phyloP scores from a whole-genome alignment of 352 stramenopile genomes.

The Pythium plurisporium region DNA sequence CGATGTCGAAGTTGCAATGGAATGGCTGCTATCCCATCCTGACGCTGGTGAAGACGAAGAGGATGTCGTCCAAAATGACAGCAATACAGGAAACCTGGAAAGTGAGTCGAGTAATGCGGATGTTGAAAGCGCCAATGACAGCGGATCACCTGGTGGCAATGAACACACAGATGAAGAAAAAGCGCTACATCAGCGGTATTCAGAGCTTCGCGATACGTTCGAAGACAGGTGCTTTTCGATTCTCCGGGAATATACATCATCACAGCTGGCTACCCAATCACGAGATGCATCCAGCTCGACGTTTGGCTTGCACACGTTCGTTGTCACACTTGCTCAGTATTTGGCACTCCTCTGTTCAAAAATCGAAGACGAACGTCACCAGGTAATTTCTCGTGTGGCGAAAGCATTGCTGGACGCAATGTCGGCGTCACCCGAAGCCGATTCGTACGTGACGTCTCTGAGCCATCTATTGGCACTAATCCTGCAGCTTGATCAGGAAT shows the following conservation, averaged over 20 bases:
- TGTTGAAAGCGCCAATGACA: neutral
- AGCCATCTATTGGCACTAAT: conserved; percentile 70
- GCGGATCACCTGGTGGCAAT: neutral
- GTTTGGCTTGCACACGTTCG: conserved; percentile 45
- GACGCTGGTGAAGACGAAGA: conserved; percentile 50
- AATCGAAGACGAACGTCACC: conserved; percentile 50
- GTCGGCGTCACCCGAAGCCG: conserved; percentile 28
- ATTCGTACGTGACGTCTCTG: conserved; percentile 39
- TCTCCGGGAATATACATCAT: conserved; percentile 33
- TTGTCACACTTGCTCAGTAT: conserved; percentile 62
- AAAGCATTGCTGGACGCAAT: conserved; percentile 35
- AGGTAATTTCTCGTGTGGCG: conserved; percentile 52
- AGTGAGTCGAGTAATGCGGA: neutral
- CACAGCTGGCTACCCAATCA: neutral
- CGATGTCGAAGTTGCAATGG: conserved; percentile 94
- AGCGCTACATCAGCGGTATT: conserved; percentile 48
- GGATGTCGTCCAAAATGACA: conserved; percentile 20
- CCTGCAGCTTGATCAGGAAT: conserved; percentile 49
- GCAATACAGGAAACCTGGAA: conserved; percentile 5
- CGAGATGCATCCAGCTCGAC: neutral
- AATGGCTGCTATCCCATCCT: conserved; percentile 93
- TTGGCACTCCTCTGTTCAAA: conserved; percentile 52
- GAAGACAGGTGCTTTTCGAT: conserved; percentile 67
- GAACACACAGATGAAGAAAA: conserved; percentile 40
- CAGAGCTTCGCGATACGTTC: conserved; percentile 47